Conservation (phyloP, 306 rosid genomes). For the Comarum palustre region DNA sequence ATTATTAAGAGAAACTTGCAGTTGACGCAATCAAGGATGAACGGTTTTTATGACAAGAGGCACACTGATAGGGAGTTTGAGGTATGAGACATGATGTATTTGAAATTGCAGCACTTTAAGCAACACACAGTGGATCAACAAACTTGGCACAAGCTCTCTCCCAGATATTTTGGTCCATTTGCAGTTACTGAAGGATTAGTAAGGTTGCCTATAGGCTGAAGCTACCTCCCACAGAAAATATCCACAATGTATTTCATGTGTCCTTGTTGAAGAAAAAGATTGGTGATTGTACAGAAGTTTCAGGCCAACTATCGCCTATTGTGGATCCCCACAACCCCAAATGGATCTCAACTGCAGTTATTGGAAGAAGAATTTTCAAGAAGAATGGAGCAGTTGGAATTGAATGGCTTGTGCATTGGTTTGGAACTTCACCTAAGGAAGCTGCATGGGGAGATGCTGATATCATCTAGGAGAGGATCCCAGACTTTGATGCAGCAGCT, state of each 20-base stretch:
- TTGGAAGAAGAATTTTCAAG: too few species aligned
- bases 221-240: background rate
- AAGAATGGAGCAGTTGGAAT: conserved; percentile 38
- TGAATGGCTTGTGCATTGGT: background rate
- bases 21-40: background rate
- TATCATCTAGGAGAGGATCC: too few species aligned
- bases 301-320: too few species aligned
- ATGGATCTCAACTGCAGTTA: too few species aligned
- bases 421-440: background rate
- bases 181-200: conserved; percentile 1
- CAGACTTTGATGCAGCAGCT: too few species aligned
- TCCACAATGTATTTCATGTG: background rate
- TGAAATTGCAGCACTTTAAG: background rate
- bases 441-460: too few species aligned
- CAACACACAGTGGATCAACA: too few species aligned
- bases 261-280: too few species aligned
- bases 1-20: background rate
- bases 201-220: background rate
- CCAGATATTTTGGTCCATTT: conserved; percentile 50
- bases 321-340: too few species aligned
- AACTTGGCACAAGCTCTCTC: background rate
- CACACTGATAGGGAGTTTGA: background rate
- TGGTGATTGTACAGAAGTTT: background rate
- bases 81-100: background rate
- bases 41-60: background rate